phyloP scores from a whole-genome alignment of 208 protist species.

The Leishmania tarentolae region DNA sequence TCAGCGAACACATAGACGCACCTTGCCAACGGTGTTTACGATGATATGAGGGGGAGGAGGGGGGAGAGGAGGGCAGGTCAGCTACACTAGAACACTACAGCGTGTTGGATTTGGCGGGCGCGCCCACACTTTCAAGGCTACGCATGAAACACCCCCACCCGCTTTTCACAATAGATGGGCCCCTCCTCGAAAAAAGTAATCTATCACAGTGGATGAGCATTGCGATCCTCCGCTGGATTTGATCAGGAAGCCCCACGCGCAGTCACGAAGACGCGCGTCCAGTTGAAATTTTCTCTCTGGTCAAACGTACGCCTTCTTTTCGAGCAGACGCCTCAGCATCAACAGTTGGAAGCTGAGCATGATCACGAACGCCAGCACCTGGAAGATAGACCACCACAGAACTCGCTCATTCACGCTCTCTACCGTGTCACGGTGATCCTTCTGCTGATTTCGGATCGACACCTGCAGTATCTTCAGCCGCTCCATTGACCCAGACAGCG shows the following conservation, averaged over 20 bases:
- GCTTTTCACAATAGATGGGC: not conserved
- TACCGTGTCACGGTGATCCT: slow-evolving; percentile 68
- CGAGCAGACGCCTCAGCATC: slow-evolving; percentile 80
- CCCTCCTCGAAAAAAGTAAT: not conserved
- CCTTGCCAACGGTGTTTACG: not conserved
- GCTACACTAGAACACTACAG: not conserved
- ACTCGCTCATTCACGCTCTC: slow-evolving; percentile 63
- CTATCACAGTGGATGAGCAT: not conserved
- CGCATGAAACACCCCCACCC: not conserved
- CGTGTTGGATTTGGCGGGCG: not conserved
- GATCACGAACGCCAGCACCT: slow-evolving; percentile 57
- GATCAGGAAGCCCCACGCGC: not conserved
- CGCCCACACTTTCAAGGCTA: not conserved
- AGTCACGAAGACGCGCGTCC: not conserved
- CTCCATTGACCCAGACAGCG: slow-evolving; percentile 36
- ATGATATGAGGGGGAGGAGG: not conserved
- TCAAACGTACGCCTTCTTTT: slow-evolving; percentile 75
- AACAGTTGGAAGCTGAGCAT: slow-evolving; percentile 78
- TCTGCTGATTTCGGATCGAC: slow-evolving; percentile 51
- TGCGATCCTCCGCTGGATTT: not conserved
- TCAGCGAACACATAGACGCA: not conserved
- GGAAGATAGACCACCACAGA: slow-evolving; percentile 74
- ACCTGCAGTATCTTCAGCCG: slow-evolving; percentile 57
- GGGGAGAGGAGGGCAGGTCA: not conserved
- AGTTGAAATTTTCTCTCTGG: not conserved